phyloP scores from a whole-genome alignment of 805 yeast genomes.

The Ogataea chonburiensis region DNA sequence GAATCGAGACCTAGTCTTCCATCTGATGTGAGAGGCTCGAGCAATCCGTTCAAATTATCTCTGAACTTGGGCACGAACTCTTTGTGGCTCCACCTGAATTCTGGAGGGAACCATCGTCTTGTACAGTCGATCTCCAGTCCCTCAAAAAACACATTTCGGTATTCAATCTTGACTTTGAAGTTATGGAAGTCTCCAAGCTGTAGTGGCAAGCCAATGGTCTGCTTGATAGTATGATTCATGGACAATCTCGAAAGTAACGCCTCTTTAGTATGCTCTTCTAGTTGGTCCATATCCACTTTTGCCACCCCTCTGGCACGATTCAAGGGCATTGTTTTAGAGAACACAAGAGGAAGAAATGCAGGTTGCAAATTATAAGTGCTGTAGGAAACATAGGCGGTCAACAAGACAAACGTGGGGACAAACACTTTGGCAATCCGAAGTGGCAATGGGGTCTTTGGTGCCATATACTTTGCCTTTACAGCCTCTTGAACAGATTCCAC shows the following conservation, averaged over 20 bases:
- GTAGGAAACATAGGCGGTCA: slow-evolving; percentile 30
- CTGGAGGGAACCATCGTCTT: slow-evolving; percentile 30
- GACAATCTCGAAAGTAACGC: slow-evolving; percentile 30
- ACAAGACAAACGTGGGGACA: slow-evolving; percentile 23
- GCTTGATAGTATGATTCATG: slow-evolving; percentile 30
- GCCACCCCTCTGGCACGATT: slow-evolving; percentile 28
- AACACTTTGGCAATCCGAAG: slow-evolving; percentile 20
- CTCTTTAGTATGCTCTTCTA: slow-evolving; percentile 26
- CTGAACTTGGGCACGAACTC: slow-evolving; percentile 27
- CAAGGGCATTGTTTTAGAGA: slow-evolving; percentile 29
- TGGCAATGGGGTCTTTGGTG: slow-evolving; percentile 19
- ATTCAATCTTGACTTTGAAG: slow-evolving; percentile 33
- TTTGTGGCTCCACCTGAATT: slow-evolving; percentile 22
- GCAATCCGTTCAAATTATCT: slow-evolving; percentile 29
- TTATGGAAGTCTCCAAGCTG: slow-evolving; percentile 28
- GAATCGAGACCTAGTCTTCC: slow-evolving; percentile 24
- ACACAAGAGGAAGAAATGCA: slow-evolving; percentile 34
- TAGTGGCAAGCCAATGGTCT: slow-evolving; percentile 34
- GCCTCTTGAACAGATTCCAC: slow-evolving; percentile 17
- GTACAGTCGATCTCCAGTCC: slow-evolving; percentile 35
- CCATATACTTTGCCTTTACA: slow-evolving; percentile 13
- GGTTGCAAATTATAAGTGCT: slow-evolving; percentile 31
- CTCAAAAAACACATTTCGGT: slow-evolving; percentile 29
- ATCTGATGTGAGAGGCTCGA: slow-evolving; percentile 33
- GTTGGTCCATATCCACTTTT: slow-evolving; percentile 30